A percentile compares a stretch with the other conserved stretches of the same genome.
These are phyloP conservation scores for Pisolithus sp. DNA, from an alignment of 768 basidiomycete species.

Conservation along the genomic window DNA sequence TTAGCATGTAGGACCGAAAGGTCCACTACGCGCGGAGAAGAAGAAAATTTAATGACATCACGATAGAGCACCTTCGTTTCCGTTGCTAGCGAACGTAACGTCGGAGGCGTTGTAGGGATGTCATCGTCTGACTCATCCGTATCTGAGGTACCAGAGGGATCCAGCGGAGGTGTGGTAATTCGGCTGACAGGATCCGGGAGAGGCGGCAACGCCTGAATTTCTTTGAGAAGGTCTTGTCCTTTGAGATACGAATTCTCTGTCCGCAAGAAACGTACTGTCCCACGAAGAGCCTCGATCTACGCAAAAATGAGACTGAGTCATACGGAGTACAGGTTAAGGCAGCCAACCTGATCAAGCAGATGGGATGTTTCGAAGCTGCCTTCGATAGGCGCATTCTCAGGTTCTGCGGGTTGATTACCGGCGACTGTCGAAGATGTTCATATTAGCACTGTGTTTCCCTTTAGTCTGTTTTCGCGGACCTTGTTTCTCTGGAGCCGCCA, in stretches of 20 bases:
- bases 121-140: slow-evolving; percentile 58
- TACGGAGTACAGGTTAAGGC: slow-evolving; percentile 21
- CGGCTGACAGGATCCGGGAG: slow-evolving; percentile 47
- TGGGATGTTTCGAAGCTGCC: slow-evolving; percentile 83
- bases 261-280: slow-evolving; percentile 87
- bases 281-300: slow-evolving; percentile 85
- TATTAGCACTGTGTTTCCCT: background rate
- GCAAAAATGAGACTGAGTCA: slow-evolving; percentile 6
- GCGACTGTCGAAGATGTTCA: slow-evolving; percentile 27
- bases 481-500: slow-evolving; percentile 64
- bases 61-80: slow-evolving; percentile 84
- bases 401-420: slow-evolving; percentile 46
- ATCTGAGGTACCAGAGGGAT: slow-evolving; percentile 61
- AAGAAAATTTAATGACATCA: slow-evolving; percentile 83
- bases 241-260: slow-evolving; percentile 91
- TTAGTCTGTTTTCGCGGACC: slow-evolving; percentile 35
- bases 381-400: slow-evolving; percentile 63
- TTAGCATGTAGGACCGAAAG: slow-evolving; percentile 55
- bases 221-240: slow-evolving; percentile 82
- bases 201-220: slow-evolving; percentile 68
- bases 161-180: slow-evolving; percentile 58
- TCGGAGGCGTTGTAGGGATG: slow-evolving; percentile 36
- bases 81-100: slow-evolving; percentile 62
- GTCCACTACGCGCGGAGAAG: slow-evolving; percentile 81
- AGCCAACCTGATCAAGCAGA: slow-evolving; percentile 71